phyloP scores from a whole-genome alignment of 1,284 basidiomycete genomes.

The Quambalaria eucalypti region DNA sequence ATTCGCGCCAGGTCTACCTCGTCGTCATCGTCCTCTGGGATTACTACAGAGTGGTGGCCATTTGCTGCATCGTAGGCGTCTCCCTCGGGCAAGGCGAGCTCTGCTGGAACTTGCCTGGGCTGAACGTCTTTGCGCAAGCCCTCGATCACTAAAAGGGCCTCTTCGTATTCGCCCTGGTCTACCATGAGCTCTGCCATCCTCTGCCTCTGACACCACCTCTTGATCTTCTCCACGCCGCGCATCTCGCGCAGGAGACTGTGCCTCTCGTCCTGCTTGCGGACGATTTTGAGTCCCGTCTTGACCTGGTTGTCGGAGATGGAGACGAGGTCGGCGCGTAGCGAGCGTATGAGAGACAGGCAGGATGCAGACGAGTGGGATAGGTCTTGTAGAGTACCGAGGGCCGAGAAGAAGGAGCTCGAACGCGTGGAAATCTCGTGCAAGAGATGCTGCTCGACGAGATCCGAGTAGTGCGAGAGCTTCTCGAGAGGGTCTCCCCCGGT shows the following conservation, averaged over 20 bases:
- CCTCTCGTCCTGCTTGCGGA: slow-evolving; percentile 24
- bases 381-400: slow-evolving; percentile 83
- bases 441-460: slow-evolving; percentile 88
- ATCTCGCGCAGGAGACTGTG: slow-evolving; percentile 21
- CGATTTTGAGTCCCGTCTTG: slow-evolving; percentile 23
- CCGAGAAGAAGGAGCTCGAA: slow-evolving; percentile 89
- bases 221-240: slow-evolving; percentile 16
- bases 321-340: slow-evolving; percentile 63
- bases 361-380: slow-evolving; percentile 77
- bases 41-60: not conserved
- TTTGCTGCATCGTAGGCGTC: not conserved
- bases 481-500: slow-evolving; percentile 50
- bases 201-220: slow-evolving; percentile 25
- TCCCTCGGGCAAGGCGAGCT: not conserved
- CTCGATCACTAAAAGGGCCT: slow-evolving; percentile 34
- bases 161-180: slow-evolving; percentile 39
- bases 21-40: not conserved
- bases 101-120: not conserved
- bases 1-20: slow-evolving; percentile 13
- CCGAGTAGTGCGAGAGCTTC: slow-evolving; percentile 81
- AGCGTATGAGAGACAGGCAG: slow-evolving; percentile 67
- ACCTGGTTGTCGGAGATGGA: slow-evolving; percentile 65
- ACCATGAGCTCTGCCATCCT: slow-evolving; percentile 29
- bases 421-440: slow-evolving; percentile 83
- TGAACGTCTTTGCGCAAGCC: slow-evolving; percentile 10